Evolutionary conservation across 228 moss, liverwort and hornwort genomes (phyloP), one percentile per base, ranked within the genome.

Genomic region (Sphagnum fallax): DNA sequence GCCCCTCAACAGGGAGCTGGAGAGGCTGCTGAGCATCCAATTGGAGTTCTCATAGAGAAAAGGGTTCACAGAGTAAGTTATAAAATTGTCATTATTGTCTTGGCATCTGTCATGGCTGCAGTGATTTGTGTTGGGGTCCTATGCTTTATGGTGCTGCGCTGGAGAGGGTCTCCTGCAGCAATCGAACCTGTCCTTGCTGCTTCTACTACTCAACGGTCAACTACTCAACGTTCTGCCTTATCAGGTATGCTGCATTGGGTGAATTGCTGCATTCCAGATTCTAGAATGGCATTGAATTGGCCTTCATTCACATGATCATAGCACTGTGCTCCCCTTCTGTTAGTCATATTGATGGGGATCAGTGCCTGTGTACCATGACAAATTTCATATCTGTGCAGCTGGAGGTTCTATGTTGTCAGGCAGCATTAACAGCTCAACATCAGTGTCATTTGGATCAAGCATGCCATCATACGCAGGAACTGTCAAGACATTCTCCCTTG

Each of bases 401-500:
- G 81, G 81, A 68, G 84, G 84, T n/a, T 84, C 87, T 67, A 79
- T 84, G 49, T 84, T 89, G 71, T 87, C 84, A 57, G 85, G 76
- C 66, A 87, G 85, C 62, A 79, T 87, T 76, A 80, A 79, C 51
- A 91, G 80, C 74, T 91, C 91, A 11, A 89, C 87, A 58, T 81
- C 91, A 32, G 73, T 93, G 61, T 93, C 91, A 63, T 89, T 87
- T 65, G 82, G 72, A 47, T 93, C 91, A 64, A 93, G 87, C 78
- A 82, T 93, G 80, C 87, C 82, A 62, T 79, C 75, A 16, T 91
- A 87, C 63, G 84, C 80, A 47, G 87, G 89, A 67, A 83, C 75
- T 74, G 83, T 82, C 6, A 93, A 79, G 75, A 83, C 83, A 6
- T 93, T 93, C 63, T 76, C 82, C 18, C 72, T 88, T 50, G 52